A percentile compares a stretch with the other conserved stretches of the same genome.
phyloP scores from a whole-genome alignment of 495 filamentous ascomycete species.

The Paragyromitra xinjiangensis region DNA sequence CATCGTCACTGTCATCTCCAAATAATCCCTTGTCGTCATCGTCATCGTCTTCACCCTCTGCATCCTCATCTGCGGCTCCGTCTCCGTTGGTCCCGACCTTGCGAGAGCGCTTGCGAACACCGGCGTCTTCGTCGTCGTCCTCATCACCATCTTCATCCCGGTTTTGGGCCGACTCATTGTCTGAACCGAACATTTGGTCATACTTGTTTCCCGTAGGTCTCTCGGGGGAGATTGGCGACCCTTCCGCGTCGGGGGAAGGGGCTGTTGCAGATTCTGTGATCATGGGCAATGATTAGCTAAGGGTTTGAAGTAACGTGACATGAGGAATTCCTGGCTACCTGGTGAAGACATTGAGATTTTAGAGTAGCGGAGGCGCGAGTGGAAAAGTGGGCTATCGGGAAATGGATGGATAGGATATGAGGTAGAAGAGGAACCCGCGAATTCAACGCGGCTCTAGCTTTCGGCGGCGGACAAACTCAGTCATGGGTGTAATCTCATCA shows the following conservation, averaged over 20 bases:
- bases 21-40: constrained; percentile 59
- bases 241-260: constrained; percentile 66
- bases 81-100: constrained; percentile 52
- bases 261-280: constrained; percentile 39
- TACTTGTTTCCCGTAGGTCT: constrained; percentile 56
- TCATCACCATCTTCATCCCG: constrained; percentile 58
- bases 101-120: constrained; percentile 65
- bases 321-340: constrained; percentile 25
- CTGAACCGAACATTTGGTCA: constrained; percentile 57
- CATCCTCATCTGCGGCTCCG: constrained; percentile 55
- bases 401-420: background rate
- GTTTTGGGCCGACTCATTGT: constrained; percentile 52
- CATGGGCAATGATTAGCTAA: background rate
- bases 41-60: constrained; percentile 57
- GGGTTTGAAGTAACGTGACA: background rate
- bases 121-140: constrained; percentile 61
- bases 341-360: constrained; percentile 47
- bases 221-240: constrained; percentile 57
- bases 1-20: constrained; percentile 59
- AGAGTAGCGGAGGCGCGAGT: background rate
- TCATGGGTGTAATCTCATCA: constrained; percentile 5
- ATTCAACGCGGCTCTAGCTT: constrained; percentile 24
- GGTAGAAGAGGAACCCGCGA: constrained; percentile 3
- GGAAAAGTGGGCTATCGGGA: background rate
- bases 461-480: background rate